phyloP scores from a whole-genome alignment of 1,284 basidiomycete genomes.

The Athelia sp. region DNA sequence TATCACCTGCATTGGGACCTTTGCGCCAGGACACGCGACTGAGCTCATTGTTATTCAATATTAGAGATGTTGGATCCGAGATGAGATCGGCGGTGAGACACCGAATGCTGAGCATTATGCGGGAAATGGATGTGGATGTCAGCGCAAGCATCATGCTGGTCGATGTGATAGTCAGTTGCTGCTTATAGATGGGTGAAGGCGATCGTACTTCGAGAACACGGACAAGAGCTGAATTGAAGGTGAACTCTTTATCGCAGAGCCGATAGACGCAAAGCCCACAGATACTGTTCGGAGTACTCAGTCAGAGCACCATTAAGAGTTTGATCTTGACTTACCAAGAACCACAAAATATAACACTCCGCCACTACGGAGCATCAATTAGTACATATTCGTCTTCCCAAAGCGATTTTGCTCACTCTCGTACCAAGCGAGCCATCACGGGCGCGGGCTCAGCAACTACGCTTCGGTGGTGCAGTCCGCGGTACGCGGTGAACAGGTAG shows the following conservation, averaged over 20 bases:
- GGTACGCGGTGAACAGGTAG: conserved; percentile 1
- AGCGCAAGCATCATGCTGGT: not conserved
- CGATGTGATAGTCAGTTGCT: too few relatives aligned
- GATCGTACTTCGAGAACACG: too few relatives aligned
- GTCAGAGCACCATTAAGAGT: not conserved
- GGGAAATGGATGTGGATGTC: conserved; percentile 2
- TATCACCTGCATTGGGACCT: conserved; percentile 9
- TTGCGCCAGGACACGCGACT: conserved; percentile 9
- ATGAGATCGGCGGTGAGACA: conserved; percentile 7
- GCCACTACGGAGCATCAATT: not conserved
- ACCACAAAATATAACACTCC: not conserved
- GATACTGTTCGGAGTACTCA: not conserved
- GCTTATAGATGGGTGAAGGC: too few relatives aligned
- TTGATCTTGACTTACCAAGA: not conserved
- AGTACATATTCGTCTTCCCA: too few relatives aligned
- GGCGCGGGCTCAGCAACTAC: not conserved
- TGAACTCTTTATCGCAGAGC: not conserved
- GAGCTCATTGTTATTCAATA: conserved; percentile 10
- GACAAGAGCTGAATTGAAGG: not conserved
- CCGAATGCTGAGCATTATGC: conserved; percentile 3
- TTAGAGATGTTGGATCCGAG: conserved; percentile 7
- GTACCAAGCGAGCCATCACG: not conserved
- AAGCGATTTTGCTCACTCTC: not conserved
- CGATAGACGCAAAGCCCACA: not conserved
- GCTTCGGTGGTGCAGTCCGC: not conserved